These are phyloP conservation scores for Trichosporon faecale DNA, from an alignment of 1,284 basidiomycete species.

Conservation along the genomic window DNA sequence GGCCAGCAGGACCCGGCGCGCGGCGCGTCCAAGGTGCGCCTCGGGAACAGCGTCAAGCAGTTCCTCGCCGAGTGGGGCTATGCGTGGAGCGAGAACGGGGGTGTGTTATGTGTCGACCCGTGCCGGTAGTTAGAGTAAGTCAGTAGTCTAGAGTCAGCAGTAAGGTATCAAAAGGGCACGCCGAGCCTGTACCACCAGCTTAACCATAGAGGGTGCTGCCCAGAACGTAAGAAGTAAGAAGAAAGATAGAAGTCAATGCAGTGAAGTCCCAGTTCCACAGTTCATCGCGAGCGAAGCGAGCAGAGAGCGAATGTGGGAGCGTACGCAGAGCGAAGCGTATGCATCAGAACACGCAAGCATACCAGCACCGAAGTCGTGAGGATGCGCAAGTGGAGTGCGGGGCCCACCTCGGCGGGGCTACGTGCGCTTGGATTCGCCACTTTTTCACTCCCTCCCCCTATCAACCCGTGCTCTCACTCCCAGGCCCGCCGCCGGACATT, in stretches of 20 bases:
- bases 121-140: constrained; percentile 27
- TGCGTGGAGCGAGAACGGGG: constrained; percentile 90
- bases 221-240: background rate
- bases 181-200: background rate
- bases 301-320: no score
- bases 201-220: background rate
- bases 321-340: no score
- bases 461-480: background rate
- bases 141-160: background rate
- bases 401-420: background rate
- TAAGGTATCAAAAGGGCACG: background rate
- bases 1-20: constrained; percentile 76
- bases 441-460: background rate
- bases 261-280: background rate
- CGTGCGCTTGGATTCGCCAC: background rate
- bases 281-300: background rate
- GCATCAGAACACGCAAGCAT: background rate
- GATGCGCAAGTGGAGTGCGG: background rate
- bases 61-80: constrained; percentile 90
- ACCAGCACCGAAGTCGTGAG: background rate
- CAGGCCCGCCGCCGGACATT: background rate
- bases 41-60: constrained; percentile 79
- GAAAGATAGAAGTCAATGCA: background rate
- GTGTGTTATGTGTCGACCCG: constrained; percentile 78
- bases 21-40: constrained; percentile 73